Base-by-base conservation (phyloP, 768 basidiomycete genomes). In the Pleurotus ostreatus region DNA sequence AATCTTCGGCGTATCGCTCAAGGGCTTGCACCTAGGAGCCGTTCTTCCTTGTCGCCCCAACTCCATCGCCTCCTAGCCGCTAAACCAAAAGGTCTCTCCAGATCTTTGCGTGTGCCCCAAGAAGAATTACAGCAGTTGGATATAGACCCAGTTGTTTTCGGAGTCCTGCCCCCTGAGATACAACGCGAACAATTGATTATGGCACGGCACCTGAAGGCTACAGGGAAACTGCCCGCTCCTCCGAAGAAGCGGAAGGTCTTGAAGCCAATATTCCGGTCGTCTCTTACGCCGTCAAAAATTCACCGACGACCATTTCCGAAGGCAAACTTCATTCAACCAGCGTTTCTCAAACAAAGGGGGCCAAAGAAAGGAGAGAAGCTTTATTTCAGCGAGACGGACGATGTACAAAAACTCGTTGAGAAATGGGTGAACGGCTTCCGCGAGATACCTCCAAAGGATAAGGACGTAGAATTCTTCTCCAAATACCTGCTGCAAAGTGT, bases 101-200 rank as follows among this genome's bases (percentile, higher is more conserved):
- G 71, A 13, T 64, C 70, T 0, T 67, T 80, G 18, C 76, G 73
- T 20, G 74, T 87, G 20, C 69, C 81, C 0, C 78, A 84, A 15
- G 73, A 68, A 2, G 84, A 92, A 62, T 74, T 97, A 40, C 69
- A 63, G 12, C 75, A 78, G 38, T 74, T 94, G 20, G 83, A 79
- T 9, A 82, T 98, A 63, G 93, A 94, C 65, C 83, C 83, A 0
- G 81, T 78, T 5, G 84, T 91, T 5, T 94, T 90, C 62, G 71
- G 68, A 0, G 72, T 69, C 30, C 68, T 98, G 2, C 92, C 92
- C 0, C 68, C 70, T 1, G 77, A 82, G 20, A 66, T 92, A 43
- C 89, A 92, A 64, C 79, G 82, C 49, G 92, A 96, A 63, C 86
- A 89, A 59, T 70, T 95, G 25, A 74, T 80, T n/a, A 70, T 75